These are phyloP conservation scores for Cryptomeria japonica DNA, from an alignment of 75 land plant genomes.

Conservation along the genomic window DNA sequence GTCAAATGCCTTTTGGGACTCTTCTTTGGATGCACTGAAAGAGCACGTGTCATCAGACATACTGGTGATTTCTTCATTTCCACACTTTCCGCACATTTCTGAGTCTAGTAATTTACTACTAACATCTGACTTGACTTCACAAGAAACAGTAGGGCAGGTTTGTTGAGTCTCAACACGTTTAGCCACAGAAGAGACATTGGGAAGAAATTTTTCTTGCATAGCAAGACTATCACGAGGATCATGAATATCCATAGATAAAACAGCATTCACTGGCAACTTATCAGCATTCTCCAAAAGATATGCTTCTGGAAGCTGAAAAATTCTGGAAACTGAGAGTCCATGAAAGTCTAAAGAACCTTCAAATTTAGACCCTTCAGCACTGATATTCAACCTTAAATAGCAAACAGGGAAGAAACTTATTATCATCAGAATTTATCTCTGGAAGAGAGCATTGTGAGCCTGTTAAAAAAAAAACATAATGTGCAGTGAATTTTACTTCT, in stretches of 20 bases:
- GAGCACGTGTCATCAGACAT: not conserved
- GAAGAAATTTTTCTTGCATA: not conserved
- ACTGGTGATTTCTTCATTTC: not conserved
- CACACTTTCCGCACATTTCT: not conserved
- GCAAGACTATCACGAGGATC: slow-evolving; percentile 56
- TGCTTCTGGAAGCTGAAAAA: slow-evolving; percentile 10
- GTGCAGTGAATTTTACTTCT: not conserved
- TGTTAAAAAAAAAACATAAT: not conserved
- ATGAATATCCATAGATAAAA: slow-evolving; percentile 46
- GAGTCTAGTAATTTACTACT: not conserved
- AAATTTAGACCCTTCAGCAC: not conserved
- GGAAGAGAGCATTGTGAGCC: not conserved
- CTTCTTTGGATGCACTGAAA: not conserved
- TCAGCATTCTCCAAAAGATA: slow-evolving; percentile 28
- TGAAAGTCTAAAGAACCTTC: not conserved
- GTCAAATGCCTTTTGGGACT: not conserved
- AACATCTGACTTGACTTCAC: not conserved
- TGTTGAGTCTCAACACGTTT: not conserved
- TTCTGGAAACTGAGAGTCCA: not conserved
- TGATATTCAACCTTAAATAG: not conserved
- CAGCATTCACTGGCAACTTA: slow-evolving; percentile 24
- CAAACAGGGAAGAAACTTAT: not conserved
- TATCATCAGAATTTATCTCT: not conserved
- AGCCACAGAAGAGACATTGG: not conserved
- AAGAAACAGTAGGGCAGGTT: not conserved